Base-by-base conservation (phyloP, 202 grass and related monocot species). In the Digitaria exilis region DNA sequence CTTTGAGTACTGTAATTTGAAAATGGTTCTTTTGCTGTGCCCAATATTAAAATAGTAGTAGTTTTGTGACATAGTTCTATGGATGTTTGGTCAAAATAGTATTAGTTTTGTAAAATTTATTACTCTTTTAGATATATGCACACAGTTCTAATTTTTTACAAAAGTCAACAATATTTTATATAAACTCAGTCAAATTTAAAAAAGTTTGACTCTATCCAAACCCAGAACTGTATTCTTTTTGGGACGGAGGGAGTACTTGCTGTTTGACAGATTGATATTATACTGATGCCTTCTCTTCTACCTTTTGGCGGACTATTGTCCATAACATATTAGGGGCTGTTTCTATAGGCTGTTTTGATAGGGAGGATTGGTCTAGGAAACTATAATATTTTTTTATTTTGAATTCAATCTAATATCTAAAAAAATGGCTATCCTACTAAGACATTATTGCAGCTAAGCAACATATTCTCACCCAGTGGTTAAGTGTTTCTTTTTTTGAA, bases 261-360 rank as follows among this genome's bases (percentile, higher is more conserved):
- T 19, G 7, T n/a, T 18, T 71, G 32, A 12, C 5, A 30, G 24
- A 9, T 71, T 63, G 41, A 62, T 41, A 77, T 44, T 42, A 71
- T 55, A 44, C 65, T 81, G 4, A 37, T 65, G 46, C 75, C 60
- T 79, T 7, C 34, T 7, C 44, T 43, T 52, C n/a, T 82, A 16
- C 3, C 24, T 63, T 69, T 76, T 80, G 69, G 68, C 80, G 34
- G 9, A 69, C 29, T 77, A 60, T 75, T 70, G 7, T 0, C 50
- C 19, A 26, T 79, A 57, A 39, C 21, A 76, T 68, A 52, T 31
- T 46, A 30, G 57, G 39, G 57, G 25, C 18, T 45, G 12, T 51
- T 79, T 65, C 2, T 21, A 17, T 5, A 18, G 11, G 76, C 37
- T 39, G 19, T 51, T 79, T 65, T 6, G 30, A 17, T 5, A 18